Evolutionary conservation across 331 rosid genomes (phyloP).

Genomic region (Phaseolus coccineus): DNA sequence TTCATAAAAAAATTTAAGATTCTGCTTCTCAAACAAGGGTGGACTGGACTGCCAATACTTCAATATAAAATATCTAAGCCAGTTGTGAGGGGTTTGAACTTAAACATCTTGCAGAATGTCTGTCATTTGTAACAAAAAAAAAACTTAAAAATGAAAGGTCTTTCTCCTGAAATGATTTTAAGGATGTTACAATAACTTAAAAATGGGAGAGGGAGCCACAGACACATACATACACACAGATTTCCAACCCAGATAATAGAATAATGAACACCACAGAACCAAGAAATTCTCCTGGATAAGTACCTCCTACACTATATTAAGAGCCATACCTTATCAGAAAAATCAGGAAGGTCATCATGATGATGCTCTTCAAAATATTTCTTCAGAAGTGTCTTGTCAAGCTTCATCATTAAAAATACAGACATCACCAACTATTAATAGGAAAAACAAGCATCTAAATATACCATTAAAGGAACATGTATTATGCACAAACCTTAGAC

Average conservation of each 20-base stretch:
- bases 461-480: slow-evolving; percentile 15
- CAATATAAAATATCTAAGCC: not conserved
- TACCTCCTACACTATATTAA: slow-evolving; percentile 17
- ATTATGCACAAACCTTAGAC: slow-evolving; percentile 73
- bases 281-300: slow-evolving; percentile 22
- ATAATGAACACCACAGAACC: slow-evolving; percentile 16
- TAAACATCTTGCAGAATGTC: not conserved
- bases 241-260: slow-evolving; percentile 11
- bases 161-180: slow-evolving; percentile 25
- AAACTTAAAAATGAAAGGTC: slow-evolving; percentile 13
- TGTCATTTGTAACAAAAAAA: not conserved
- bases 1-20: not conserved
- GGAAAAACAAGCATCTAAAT: slow-evolving; percentile 44
- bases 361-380: slow-evolving; percentile 75
- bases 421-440: slow-evolving; percentile 46
- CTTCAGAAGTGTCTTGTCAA: slow-evolving; percentile 82
- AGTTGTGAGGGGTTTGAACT: not conserved
- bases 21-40: not conserved
- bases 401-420: slow-evolving; percentile 62
- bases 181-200: not conserved
- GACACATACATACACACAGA: not conserved
- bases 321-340: slow-evolving; percentile 79
- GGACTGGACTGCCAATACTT: not conserved
- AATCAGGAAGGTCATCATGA: slow-evolving; percentile 72
- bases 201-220: not conserved